Percentiles rank a stretch among this genome's conserved stretches.
Evolutionary conservation across 2,329 filamentous ascomycete genomes (phyloP).

Genomic region (Monosporascus sp.): DNA sequence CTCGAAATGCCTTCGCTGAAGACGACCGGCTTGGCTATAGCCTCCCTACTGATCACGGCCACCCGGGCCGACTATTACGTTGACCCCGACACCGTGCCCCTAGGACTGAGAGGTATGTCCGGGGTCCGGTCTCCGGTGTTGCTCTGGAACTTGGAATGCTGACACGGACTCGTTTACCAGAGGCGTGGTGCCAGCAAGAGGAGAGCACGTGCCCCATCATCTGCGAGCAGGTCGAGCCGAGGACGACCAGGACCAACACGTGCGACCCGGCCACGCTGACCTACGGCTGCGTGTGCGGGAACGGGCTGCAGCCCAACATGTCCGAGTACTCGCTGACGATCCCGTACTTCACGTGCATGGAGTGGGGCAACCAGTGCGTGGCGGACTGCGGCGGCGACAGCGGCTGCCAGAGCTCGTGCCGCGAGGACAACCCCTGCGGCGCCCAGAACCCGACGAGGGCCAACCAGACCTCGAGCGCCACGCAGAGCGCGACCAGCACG

Average conservation of each 20-base stretch:
- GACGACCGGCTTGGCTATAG: slow-evolving; percentile 48
- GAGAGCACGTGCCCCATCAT: slow-evolving; percentile 63
- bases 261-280: slow-evolving; percentile 61
- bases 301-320: slow-evolving; percentile 63
- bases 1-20: slow-evolving; percentile 50
- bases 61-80: slow-evolving; percentile 56
- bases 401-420: slow-evolving; percentile 56
- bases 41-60: slow-evolving; percentile 45
- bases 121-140: neutral
- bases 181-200: slow-evolving; percentile 62
- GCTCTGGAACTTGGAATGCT: neutral
- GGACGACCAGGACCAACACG: slow-evolving; percentile 53
- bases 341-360: slow-evolving; percentile 69
- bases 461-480: slow-evolving; percentile 49
- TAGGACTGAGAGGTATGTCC: slow-evolving; percentile 46
- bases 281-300: slow-evolving; percentile 69
- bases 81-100: slow-evolving; percentile 54
- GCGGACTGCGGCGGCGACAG: slow-evolving; percentile 48
- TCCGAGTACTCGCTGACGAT: slow-evolving; percentile 74
- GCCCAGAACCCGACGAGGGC: slow-evolving; percentile 56
- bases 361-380: slow-evolving; percentile 67
- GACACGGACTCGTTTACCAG: slow-evolving; percentile 18
- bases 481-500: slow-evolving; percentile 29
- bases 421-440: slow-evolving; percentile 66
- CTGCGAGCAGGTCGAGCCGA: slow-evolving; percentile 55